Evolutionary conservation across 768 basidiomycete species (phyloP).

Genomic region (Amanita polypyramis): DNA sequence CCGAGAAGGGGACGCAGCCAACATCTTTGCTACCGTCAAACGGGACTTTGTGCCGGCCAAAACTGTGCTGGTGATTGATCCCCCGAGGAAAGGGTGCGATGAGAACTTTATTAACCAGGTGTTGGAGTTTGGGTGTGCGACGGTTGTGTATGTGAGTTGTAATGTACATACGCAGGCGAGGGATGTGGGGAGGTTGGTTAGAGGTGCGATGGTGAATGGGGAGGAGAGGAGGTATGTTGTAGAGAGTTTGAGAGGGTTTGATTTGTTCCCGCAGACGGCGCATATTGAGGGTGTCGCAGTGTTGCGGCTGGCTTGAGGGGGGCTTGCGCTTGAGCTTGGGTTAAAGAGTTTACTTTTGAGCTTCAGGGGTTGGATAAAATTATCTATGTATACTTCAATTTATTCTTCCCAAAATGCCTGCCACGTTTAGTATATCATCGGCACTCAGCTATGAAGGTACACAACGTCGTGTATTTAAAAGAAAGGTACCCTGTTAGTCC

Average conservation of each 20-base stretch:
- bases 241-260: slow-evolving; percentile 81
- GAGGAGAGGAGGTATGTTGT: slow-evolving; percentile 51
- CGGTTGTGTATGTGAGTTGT: slow-evolving; percentile 87
- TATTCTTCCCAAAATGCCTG: too few relatives aligned
- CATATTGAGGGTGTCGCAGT: slow-evolving; percentile 84
- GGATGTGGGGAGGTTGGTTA: slow-evolving; percentile 70
- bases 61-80: slow-evolving; percentile 77
- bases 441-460: too few relatives aligned
- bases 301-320: slow-evolving; percentile 31
- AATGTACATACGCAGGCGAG: slow-evolving; percentile 92
- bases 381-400: too few relatives aligned
- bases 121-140: slow-evolving; percentile 51
- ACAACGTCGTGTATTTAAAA: too few relatives aligned
- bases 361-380: too few relatives aligned
- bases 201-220: slow-evolving; percentile 26
- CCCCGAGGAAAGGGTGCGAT: slow-evolving; percentile 93
- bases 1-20: slow-evolving; percentile 72
- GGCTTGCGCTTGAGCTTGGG: too few relatives aligned
- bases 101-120: slow-evolving; percentile 69
- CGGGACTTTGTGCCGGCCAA: slow-evolving; percentile 49
- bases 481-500: too few relatives aligned
- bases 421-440: too few relatives aligned
- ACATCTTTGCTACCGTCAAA: slow-evolving; percentile 65
- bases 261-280: slow-evolving; percentile 93
- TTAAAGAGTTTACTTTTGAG: too few relatives aligned